A percentile compares a stretch with the other conserved stretches of the same genome.
These are phyloP conservation scores for Suillus decipiens DNA, from an alignment of 768 basidiomycete genomes.

Conservation along the genomic window DNA sequence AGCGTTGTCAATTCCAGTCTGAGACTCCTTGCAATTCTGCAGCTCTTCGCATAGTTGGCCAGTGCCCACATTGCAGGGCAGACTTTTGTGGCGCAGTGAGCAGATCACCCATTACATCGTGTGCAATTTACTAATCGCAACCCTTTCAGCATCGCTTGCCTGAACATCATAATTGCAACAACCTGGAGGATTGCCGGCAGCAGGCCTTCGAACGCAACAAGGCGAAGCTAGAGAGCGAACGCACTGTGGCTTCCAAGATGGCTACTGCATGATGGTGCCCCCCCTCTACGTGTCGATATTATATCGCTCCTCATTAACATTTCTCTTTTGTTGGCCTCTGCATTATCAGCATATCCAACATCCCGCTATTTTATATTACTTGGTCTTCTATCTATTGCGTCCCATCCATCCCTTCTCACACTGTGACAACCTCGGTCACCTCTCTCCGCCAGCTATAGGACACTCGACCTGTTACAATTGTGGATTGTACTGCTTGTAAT, in stretches of 20 bases:
- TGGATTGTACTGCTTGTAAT: conserved; percentile 6
- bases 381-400: conserved; percentile 7
- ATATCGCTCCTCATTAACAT: not conserved
- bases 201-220: conserved; percentile 90
- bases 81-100: conserved; percentile 80
- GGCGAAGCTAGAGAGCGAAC: conserved; percentile 83
- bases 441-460: conserved; percentile 3
- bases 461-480: not conserved
- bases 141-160: conserved; percentile 76
- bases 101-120: conserved; percentile 17
- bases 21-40: conserved; percentile 68
- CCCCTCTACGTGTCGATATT: conserved; percentile 4
- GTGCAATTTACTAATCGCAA: conserved; percentile 18
- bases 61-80: conserved; percentile 77
- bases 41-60: conserved; percentile 80
- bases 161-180: conserved; percentile 83
- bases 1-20: conserved; percentile 74
- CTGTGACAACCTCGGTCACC: conserved; percentile 3
- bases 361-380: conserved; percentile 3
- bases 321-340: conserved; percentile 3
- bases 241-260: conserved; percentile 86
- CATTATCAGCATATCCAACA: conserved; percentile 5
- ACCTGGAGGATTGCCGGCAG: conserved; percentile 82
- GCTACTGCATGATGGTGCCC: conserved; percentile 58
- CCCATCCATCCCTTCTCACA: conserved; percentile 1